phyloP scores from a whole-genome alignment of 768 basidiomycete species.

The Boletus vinaceobasis region DNA sequence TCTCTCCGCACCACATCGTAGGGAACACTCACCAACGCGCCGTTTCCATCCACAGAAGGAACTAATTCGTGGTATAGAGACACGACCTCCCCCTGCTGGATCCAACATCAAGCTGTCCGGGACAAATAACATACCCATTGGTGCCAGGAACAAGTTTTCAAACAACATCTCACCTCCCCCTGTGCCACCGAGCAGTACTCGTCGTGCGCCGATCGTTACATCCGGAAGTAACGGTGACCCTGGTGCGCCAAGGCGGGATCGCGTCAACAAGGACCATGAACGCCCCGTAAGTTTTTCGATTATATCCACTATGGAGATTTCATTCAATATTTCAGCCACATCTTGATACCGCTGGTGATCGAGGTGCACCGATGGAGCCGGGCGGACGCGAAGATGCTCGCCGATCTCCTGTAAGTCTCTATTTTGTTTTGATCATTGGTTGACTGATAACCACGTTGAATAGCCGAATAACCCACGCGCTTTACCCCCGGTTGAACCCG shows the following conservation, averaged over 20 bases:
- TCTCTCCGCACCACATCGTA: neutral
- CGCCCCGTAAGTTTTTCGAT: conserved; percentile 18
- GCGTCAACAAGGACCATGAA: conserved; percentile 19
- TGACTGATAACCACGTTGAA: conserved; percentile 1
- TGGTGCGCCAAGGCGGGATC: conserved; percentile 15
- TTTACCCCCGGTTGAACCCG: conserved; percentile 13
- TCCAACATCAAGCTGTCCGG: conserved; percentile 28
- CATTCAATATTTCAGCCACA: conserved; percentile 15
- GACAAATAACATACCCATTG: conserved; percentile 33
- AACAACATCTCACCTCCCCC: neutral
- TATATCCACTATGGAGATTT: neutral
- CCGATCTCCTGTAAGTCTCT: conserved; percentile 20
- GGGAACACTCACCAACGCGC: neutral
- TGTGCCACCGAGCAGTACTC: neutral
- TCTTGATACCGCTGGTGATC: conserved; percentile 3
- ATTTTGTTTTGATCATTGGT: neutral
- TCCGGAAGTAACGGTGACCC: conserved; percentile 23
- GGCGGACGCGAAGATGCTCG: conserved; percentile 10
- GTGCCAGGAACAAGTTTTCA: conserved; percentile 25
- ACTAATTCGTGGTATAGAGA: conserved; percentile 8
- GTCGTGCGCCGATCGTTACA: neutral
- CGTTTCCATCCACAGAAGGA: conserved; percentile 18
- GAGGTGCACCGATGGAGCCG: neutral
- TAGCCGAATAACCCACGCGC: conserved; percentile 7
- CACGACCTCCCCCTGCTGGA: conserved; percentile 11